phyloP scores from a whole-genome alignment of 495 filamentous ascomycete species.

The Evernia prunastri region DNA sequence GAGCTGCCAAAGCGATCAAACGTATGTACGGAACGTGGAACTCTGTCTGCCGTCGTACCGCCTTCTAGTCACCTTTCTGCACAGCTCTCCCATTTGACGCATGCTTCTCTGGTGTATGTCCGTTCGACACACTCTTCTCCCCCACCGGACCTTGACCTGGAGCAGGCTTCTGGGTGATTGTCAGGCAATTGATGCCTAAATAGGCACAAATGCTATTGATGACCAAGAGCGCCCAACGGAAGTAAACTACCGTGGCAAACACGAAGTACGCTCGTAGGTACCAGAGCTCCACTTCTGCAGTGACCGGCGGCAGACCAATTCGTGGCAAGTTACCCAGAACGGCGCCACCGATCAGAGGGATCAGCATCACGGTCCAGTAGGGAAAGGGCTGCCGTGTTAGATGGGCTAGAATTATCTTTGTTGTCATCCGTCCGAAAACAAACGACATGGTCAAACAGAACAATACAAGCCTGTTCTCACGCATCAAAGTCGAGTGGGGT shows the following conservation, averaged over 20 bases:
- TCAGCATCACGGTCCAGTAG: slow-evolving; percentile 88
- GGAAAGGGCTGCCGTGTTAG: slow-evolving; percentile 90
- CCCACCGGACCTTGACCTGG: slow-evolving; percentile 12
- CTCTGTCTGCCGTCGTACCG: background rate
- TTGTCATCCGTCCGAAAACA: slow-evolving; percentile 99
- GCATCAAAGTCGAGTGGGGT: slow-evolving; percentile 71
- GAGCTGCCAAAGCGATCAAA: background rate
- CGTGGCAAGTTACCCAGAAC: slow-evolving; percentile 74
- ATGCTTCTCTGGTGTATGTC: background rate
- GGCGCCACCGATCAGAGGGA: slow-evolving; percentile 77
- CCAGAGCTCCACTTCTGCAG: slow-evolving; percentile 56
- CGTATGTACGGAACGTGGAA: background rate
- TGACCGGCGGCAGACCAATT: slow-evolving; percentile 61
- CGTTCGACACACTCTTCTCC: slow-evolving; percentile 5
- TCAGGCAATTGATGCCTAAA: slow-evolving; percentile 88
- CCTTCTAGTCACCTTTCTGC: slow-evolving; percentile 1
- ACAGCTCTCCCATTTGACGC: background rate
- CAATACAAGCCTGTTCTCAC: slow-evolving; percentile 78
- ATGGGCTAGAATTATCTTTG: slow-evolving; percentile 97
- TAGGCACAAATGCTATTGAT: slow-evolving; percentile 88
- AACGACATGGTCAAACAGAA: slow-evolving; percentile 93
- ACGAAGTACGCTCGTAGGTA: slow-evolving; percentile 80
- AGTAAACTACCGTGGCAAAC: slow-evolving; percentile 76
- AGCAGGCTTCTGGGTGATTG: slow-evolving; percentile 53
- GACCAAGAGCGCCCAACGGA: slow-evolving; percentile 84